These are phyloP conservation scores for Verticillium nonalfalfae DNA, from an alignment of 2,329 filamentous ascomycete genomes.

Conservation along the genomic window DNA sequence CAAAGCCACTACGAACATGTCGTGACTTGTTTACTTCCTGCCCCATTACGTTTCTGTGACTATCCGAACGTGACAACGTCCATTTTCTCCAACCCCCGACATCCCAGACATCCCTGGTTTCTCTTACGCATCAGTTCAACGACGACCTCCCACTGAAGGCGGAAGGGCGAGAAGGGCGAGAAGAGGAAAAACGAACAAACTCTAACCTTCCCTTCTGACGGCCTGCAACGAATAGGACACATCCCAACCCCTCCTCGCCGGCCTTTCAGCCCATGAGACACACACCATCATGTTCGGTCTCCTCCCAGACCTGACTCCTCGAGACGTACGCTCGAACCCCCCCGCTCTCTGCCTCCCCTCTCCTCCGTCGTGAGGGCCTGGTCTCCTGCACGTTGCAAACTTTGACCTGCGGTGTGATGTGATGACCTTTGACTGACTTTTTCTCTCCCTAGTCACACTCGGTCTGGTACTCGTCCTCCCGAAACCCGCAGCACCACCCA, in stretches of 20 bases:
- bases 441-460: slow-evolving; percentile 52
- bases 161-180: neutral
- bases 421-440: neutral
- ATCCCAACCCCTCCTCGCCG: neutral
- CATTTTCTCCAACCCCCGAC: neutral
- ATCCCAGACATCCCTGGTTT: neutral
- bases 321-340: slow-evolving; percentile 55
- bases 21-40: neutral
- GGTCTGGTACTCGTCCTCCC: slow-evolving; percentile 66
- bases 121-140: neutral
- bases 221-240: neutral
- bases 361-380: neutral
- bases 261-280: neutral
- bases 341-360: neutral
- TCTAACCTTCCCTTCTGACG: neutral
- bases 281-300: slow-evolving; percentile 48
- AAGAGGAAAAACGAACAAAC: neutral
- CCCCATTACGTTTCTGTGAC: neutral
- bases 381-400: neutral
- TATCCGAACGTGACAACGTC: neutral
- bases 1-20: neutral
- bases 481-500: slow-evolving; percentile 36
- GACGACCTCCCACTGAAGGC: neutral
- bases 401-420: neutral
- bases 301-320: slow-evolving; percentile 61